These are phyloP conservation scores for Elsinoe batatas DNA, from an alignment of 2,329 filamentous ascomycete species.

Conservation along the genomic window DNA sequence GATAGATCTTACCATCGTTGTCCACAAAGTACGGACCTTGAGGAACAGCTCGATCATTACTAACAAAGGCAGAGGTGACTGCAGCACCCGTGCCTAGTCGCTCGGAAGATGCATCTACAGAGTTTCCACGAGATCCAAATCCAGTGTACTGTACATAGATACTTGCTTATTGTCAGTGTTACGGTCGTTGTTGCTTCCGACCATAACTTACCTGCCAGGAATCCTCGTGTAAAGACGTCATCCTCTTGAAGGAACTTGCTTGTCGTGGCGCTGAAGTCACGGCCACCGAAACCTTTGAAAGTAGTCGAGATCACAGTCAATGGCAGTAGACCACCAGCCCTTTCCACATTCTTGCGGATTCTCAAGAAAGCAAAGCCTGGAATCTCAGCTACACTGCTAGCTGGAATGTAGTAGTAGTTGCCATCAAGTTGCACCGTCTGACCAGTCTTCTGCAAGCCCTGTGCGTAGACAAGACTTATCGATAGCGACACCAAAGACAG, in stretches of 20 bases:
- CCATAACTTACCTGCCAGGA: conserved; percentile 25
- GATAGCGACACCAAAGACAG: background rate
- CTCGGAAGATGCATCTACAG: conserved; percentile 8
- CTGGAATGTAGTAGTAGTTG: conserved; percentile 33
- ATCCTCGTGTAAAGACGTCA: conserved; percentile 34
- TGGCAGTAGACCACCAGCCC: conserved; percentile 27
- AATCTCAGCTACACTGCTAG: conserved; percentile 28
- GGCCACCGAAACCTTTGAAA: conserved; percentile 18
- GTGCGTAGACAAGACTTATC: background rate
- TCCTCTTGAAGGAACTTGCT: conserved; percentile 27
- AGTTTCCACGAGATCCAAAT: conserved; percentile 10
- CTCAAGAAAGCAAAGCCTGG: conserved; percentile 12
- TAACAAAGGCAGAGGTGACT: conserved; percentile 17
- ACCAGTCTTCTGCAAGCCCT: conserved; percentile 23
- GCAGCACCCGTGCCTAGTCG: conserved; percentile 5
- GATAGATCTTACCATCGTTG: conserved; percentile 35
- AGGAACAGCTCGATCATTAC: conserved; percentile 25
- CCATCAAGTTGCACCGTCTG: conserved; percentile 33
- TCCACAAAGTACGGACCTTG: conserved; percentile 44
- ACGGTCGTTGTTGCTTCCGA: background rate
- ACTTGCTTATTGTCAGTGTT: background rate
- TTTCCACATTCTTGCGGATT: conserved; percentile 16
- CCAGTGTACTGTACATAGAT: conserved; percentile 17
- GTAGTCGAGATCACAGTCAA: conserved; percentile 30
- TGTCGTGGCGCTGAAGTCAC: conserved; percentile 21